Evolutionary conservation across 73 alveolate genomes (phyloP).

Genomic region (Tetrahymena thermophila): DNA sequence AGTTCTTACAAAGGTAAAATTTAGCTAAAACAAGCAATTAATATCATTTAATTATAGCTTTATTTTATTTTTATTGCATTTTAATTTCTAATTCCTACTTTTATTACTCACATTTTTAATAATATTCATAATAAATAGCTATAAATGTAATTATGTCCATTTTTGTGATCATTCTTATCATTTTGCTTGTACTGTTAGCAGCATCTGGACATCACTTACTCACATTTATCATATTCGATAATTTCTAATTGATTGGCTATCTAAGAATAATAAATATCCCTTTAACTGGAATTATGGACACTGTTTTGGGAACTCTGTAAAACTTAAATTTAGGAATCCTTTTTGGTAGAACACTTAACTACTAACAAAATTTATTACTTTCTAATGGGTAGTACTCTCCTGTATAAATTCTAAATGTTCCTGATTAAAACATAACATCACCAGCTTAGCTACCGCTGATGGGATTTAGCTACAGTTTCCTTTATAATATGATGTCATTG

Average conservation of each 20-base stretch:
- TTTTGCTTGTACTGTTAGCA: not conserved
- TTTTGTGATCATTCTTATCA: not conserved
- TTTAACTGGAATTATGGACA: not conserved
- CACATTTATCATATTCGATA: not conserved
- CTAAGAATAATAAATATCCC: not conserved
- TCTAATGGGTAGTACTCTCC: not conserved
- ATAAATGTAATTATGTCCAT: not conserved
- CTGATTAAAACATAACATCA: not conserved
- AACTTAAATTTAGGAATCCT: not conserved
- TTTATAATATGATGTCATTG: not conserved
- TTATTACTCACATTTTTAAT: not conserved
- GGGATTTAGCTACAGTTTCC: not conserved
- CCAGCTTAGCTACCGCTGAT: not conserved
- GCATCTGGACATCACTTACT: not conserved
- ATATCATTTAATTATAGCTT: too few species aligned
- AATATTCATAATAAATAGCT: not conserved
- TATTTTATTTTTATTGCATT: too few species aligned
- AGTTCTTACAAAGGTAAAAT: not conserved
- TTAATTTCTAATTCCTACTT: not conserved
- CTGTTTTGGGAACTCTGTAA: not conserved
- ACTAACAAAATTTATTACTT: not conserved
- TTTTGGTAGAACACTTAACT: not conserved
- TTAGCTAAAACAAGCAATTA: not conserved
- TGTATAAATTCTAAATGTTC: not conserved
- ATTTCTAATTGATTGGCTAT: not conserved